phyloP scores from a whole-genome alignment of 805 yeast species.

The Hanseniaspora taiwanica region DNA sequence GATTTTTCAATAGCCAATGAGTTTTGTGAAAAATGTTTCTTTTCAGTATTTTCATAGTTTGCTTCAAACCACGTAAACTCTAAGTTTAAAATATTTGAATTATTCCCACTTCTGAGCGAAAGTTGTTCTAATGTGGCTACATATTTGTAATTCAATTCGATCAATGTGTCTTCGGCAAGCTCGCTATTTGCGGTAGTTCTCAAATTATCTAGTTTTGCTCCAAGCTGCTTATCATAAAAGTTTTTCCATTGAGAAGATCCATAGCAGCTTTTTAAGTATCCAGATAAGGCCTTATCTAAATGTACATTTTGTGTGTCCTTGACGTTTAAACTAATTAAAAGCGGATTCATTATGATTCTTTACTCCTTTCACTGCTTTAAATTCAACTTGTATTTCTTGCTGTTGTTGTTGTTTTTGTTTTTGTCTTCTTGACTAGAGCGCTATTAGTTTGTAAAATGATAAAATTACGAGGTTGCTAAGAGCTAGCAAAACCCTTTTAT shows the following conservation, averaged over 20 bases:
- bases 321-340: constrained; percentile 12
- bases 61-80: constrained; percentile 77
- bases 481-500: too few relatives aligned
- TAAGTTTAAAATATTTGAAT: constrained; percentile 38
- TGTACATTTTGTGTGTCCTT: constrained; percentile 21
- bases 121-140: constrained; percentile 73
- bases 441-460: too few relatives aligned
- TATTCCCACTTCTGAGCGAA: constrained; percentile 61
- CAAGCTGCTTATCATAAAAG: constrained; percentile 18
- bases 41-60: constrained; percentile 27
- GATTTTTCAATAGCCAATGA: constrained; percentile 88
- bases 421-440: too few relatives aligned
- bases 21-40: constrained; percentile 45
- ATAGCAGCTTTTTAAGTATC: constrained; percentile 19
- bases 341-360: constrained; percentile 14
- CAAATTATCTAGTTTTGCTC: constrained; percentile 16
- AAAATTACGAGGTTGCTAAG: too few relatives aligned
- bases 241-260: constrained; percentile 21
- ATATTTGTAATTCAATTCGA: constrained; percentile 40
- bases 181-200: constrained; percentile 23
- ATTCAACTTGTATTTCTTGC: not conserved
- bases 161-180: constrained; percentile 17
- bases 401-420: not conserved
- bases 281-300: constrained; percentile 20
- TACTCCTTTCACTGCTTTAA: not conserved